phyloP scores from a whole-genome alignment of 1,139 yeast species.

The Zygosaccharomyces sapae region DNA sequence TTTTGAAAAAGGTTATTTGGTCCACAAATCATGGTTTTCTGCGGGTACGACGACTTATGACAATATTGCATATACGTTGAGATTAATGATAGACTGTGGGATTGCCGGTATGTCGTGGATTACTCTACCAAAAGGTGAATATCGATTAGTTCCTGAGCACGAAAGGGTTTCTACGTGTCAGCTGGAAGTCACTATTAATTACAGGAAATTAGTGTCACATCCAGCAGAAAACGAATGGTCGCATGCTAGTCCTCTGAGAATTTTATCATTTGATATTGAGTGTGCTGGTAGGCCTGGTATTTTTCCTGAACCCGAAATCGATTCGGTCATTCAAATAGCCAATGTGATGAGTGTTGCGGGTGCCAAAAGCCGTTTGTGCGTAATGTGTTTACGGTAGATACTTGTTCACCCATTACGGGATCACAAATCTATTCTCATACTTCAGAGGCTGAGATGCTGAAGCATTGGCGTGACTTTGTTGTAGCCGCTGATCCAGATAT shows the following conservation, averaged over 20 bases:
- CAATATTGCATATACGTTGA: slow-evolving; percentile 76
- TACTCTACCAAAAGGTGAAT: slow-evolving; percentile 74
- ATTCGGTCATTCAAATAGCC: slow-evolving; percentile 95
- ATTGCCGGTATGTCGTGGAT: slow-evolving; percentile 98
- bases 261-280: slow-evolving; percentile 93
- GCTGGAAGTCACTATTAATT: slow-evolving; percentile 70
- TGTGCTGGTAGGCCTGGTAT: slow-evolving; percentile 98
- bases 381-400: slow-evolving; percentile 87
- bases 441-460: slow-evolving; percentile 76
- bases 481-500: slow-evolving; percentile 90
- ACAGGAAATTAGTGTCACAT: slow-evolving; percentile 67
- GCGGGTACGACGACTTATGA: slow-evolving; percentile 72
- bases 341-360: slow-evolving; percentile 87
- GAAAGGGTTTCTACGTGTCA: slow-evolving; percentile 71
- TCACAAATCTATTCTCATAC: slow-evolving; percentile 77
- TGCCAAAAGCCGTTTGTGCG: slow-evolving; percentile 73
- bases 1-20: slow-evolving; percentile 81
- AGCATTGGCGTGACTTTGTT: slow-evolving; percentile 81
- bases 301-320: slow-evolving; percentile 91
- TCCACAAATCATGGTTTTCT: slow-evolving; percentile 57
- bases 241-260: slow-evolving; percentile 88
- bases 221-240: slow-evolving; percentile 93
- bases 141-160: slow-evolving; percentile 43
- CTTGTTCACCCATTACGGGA: slow-evolving; percentile 92
- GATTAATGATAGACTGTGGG: slow-evolving; percentile 89